A percentile compares a stretch with the other conserved stretches of the same genome.
These are phyloP conservation scores for Clonostachys sp. DNA, from an alignment of 2,329 filamentous ascomycete genomes.

Conservation along the genomic window DNA sequence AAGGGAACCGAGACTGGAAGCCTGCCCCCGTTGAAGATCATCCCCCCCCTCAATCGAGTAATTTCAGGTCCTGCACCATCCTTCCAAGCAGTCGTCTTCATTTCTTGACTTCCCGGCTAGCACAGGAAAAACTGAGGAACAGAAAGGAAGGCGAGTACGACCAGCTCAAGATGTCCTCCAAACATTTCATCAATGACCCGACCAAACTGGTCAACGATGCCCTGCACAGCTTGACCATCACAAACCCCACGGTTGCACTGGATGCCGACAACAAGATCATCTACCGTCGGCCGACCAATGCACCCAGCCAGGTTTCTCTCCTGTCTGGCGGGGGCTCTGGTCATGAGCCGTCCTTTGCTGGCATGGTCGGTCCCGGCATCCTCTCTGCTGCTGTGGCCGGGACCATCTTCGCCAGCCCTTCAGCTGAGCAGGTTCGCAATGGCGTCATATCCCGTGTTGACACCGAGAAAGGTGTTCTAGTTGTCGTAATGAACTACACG, in stretches of 20 bases:
- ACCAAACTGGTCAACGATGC: constrained; percentile 73
- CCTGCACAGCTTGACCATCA: constrained; percentile 71
- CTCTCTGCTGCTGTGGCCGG: constrained; percentile 80
- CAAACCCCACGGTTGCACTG: constrained; percentile 77
- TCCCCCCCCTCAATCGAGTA: too few species aligned
- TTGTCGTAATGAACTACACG: constrained; percentile 93
- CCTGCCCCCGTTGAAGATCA: too few species aligned
- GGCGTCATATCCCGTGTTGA: constrained; percentile 72
- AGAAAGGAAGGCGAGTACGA: background rate
- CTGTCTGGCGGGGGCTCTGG: constrained; percentile 86
- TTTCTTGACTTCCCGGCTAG: too few species aligned
- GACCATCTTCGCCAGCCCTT: constrained; percentile 80
- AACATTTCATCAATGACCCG: constrained; percentile 88
- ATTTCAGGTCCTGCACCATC: too few species aligned
- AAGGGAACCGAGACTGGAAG: too few species aligned
- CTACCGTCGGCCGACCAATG: constrained; percentile 59
- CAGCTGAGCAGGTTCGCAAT: constrained; percentile 74
- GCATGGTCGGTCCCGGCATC: constrained; percentile 77
- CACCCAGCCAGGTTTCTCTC: constrained; percentile 65
- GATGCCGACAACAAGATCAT: constrained; percentile 79
- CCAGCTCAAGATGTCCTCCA: constrained; percentile 42
- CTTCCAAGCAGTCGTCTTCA: too few species aligned
- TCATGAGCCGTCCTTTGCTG: constrained; percentile 84
- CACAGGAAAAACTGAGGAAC: background rate
- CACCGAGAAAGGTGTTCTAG: constrained; percentile 68